phyloP scores from a whole-genome alignment of 257 asterid genomes.

The Salvia hispanica region DNA sequence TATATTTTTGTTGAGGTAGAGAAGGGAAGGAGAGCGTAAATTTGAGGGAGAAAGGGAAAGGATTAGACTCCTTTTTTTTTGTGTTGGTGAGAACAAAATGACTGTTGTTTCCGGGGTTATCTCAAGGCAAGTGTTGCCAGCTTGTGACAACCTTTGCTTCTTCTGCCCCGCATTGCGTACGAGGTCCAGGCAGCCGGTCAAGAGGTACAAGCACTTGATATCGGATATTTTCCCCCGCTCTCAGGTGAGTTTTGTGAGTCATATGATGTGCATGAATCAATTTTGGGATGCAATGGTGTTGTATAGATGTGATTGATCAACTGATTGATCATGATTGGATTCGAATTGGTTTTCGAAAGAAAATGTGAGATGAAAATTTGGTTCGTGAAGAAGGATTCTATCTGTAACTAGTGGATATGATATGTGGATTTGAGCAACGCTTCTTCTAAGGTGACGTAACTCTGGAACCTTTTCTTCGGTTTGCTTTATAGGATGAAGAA shows the following conservation, averaged over 20 bases:
- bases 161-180: constrained; percentile 91
- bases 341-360: neutral
- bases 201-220: constrained; percentile 96
- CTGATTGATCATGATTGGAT: constrained; percentile 3
- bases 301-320: neutral
- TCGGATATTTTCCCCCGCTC: constrained; percentile 82
- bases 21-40: constrained; percentile 69
- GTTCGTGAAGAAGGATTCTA: constrained; percentile 15
- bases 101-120: constrained; percentile 81
- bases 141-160: constrained; percentile 88
- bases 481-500: constrained; percentile 74
- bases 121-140: constrained; percentile 95
- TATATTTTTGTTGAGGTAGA: constrained; percentile 37
- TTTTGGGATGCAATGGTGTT: neutral
- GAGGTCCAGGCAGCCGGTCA: constrained; percentile 98
- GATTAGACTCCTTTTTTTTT: neutral
- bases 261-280: neutral
- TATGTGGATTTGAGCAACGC: constrained; percentile 19
- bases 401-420: neutral
- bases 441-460: constrained; percentile 2
- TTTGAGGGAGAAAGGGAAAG: constrained; percentile 18
- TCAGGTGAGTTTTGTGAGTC: constrained; percentile 60
- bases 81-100: constrained; percentile 43
- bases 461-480: constrained; percentile 24
- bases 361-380: neutral